phyloP scores from a whole-genome alignment of 192 early-diverging fungal species.

The Cladochytrium replicatum region DNA sequence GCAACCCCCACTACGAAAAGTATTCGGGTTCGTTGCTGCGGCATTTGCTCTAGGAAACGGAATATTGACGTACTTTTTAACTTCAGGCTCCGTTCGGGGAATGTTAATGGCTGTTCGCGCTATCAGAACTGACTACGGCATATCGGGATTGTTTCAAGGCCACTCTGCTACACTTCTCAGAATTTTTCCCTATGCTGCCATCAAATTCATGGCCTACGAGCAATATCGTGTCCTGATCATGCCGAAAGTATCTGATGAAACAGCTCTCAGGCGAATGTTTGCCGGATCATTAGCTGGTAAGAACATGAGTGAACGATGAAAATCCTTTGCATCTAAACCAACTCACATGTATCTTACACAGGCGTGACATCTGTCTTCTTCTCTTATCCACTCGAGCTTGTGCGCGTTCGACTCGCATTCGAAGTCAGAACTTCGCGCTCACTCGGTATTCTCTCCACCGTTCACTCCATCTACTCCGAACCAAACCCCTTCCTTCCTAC shows the following conservation, averaged over 20 bases:
- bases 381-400: slow-evolving; percentile 89
- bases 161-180: slow-evolving; percentile 86
- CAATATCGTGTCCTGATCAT: slow-evolving; percentile 65
- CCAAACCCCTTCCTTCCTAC: slow-evolving; percentile 39
- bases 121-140: too few species aligned
- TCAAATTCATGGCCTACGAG: slow-evolving; percentile 96
- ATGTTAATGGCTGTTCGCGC: too few species aligned
- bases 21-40: slow-evolving; percentile 26
- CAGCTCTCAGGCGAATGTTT: slow-evolving; percentile 60
- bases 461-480: slow-evolving; percentile 65
- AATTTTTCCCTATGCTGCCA: slow-evolving; percentile 94
- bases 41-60: too few species aligned
- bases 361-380: slow-evolving; percentile 79
- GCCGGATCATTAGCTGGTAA: slow-evolving; percentile 64
- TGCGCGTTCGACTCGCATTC: slow-evolving; percentile 90
- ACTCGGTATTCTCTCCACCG: slow-evolving; percentile 19
- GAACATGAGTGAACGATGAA: not conserved
- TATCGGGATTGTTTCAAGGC: slow-evolving; percentile 83
- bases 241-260: slow-evolving; percentile 54
- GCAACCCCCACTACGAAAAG: slow-evolving; percentile 35
- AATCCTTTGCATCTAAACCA: not conserved
- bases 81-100: too few species aligned
- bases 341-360: slow-evolving; percentile 20
- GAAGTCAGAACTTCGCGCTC: slow-evolving; percentile 50
- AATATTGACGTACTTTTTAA: too few species aligned